Base-by-base conservation (phyloP, 2,329 filamentous ascomycete species). In the Corniculantispora saksenae region DNA sequence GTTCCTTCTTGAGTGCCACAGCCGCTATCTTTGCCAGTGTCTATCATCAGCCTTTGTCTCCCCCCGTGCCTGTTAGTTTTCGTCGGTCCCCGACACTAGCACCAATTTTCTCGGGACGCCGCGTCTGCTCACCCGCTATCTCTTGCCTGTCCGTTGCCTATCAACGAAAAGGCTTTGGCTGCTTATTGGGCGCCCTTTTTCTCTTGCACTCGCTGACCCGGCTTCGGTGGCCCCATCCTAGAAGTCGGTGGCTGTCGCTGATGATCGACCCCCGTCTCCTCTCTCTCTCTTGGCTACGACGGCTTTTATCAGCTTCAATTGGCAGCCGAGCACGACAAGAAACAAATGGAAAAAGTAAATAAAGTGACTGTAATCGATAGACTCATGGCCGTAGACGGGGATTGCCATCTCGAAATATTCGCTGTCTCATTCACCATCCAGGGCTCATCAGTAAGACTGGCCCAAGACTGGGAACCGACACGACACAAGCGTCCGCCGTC, bases 71-170 rank as follows among this genome's bases (percentile, higher is more conserved):
- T 62, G 60, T 38, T 62, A 54, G 38, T 62, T 62, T 62, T 62
- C 60, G 60, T 62, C 60, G 45, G 32, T 54, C 50, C 60, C 50
- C 59, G 13, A 21, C 45, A 10, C 35, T 43, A 54, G 48, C 35
- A 40, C 35, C 15, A 43, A 10, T 19, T 19, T 43, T 40, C 47
- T 61, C 59, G 59, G 48, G 59, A 54, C 48, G 50, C 59, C 59
- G 59, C 59, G 43, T 40, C 55, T 58, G 56, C 55, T 58, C 55
- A 35, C 25, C 57, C 57, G 57, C 57, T 60, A 60, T 60, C 57
- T 32, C 32, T 48, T 15, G 6, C 38, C 23, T 38, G 23, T n/a
- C n/a, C 12, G 56, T 61, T 61, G 21, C 40, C 50, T 62, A 62
- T 62, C 60, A 55, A 27, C 54, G 38, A 17, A 10, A n/a, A 9